Conservation (phyloP, 2,329 filamentous ascomycete species). For the Fusarium foetens region DNA sequence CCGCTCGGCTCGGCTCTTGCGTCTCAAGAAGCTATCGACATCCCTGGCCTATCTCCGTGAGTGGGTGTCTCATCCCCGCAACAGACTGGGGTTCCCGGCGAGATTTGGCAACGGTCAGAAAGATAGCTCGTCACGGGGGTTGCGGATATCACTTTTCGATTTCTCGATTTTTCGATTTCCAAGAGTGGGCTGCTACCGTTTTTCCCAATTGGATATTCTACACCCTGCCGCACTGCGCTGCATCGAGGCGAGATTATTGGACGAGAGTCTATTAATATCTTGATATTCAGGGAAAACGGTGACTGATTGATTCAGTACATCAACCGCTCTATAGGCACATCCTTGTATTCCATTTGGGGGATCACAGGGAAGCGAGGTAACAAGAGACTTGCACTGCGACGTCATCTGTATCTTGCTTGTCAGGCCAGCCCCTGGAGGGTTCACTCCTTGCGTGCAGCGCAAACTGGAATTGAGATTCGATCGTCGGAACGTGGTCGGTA, state of each 20-base stretch:
- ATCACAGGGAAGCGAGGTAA: constrained; percentile 27
- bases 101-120: constrained; percentile 26
- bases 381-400: constrained; percentile 27
- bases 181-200: constrained; percentile 15
- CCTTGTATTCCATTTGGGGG: constrained; percentile 14
- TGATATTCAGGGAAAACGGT: constrained; percentile 7
- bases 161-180: constrained; percentile 32
- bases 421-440: constrained; percentile 34
- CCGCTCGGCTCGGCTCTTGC: constrained; percentile 40
- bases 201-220: constrained; percentile 23
- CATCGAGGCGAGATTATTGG: constrained; percentile 12
- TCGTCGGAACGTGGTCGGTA: constrained; percentile 16
- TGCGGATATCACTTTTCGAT: constrained; percentile 33
- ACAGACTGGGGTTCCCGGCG: constrained; percentile 22
- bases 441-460: constrained; percentile 20
- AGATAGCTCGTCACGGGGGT: constrained; percentile 28
- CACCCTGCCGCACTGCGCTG: constrained; percentile 19
- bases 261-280: constrained; percentile 30
- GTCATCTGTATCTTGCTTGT: constrained; percentile 34
- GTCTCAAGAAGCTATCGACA: constrained; percentile 31
- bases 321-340: neutral
- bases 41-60: constrained; percentile 24
- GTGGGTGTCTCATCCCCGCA: constrained; percentile 31
- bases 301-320: constrained; percentile 23
- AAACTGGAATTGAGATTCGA: constrained; percentile 21